Base-by-base conservation (phyloP, 345 rosid species). In the Hibiscus tridactylites region DNA sequence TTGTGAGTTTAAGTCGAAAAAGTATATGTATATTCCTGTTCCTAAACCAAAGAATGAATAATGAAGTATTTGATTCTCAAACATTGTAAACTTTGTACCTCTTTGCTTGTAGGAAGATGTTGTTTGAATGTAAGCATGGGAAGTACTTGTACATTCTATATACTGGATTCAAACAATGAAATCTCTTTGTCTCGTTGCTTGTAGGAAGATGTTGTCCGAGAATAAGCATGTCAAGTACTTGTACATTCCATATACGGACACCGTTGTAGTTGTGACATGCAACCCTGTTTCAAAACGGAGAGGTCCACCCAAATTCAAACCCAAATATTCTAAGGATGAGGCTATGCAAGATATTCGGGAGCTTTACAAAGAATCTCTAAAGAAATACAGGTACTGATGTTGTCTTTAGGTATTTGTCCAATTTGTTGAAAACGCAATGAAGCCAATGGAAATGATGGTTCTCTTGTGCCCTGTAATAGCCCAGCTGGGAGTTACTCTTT, bases 181-280 rank as follows among this genome's bases (percentile, higher is more conserved):
- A 47, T 44, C 16, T 7, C 53, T 17, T 39, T 33, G 33, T 6
- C 75, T 62, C 70, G 16, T 65, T 69, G 71, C 76, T 77, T 82
- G 65, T 86, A 95, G 99, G 83, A 95, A 92, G 77, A 76, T 88
- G 76, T 81, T 95, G 37, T 80, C 91, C 17, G 89, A 91, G 77
- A 95, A 92, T 81, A 95, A 90, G 87, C 99, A 95, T 79, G 86
- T 95, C 73, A 95, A 95, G 84, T 95, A 95, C 86, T 81, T 91
- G 52, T 80, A 92, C 68, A 82, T 92, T 77, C 99, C 97, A 39
- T 91, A 89, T 79, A 88, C 94, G 0, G 98, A 89, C 73, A 81
- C 88, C 1, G 94, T 90, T 50, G 97, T 95, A 73, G 90, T 92
- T 80, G 98, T 95, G 76, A 91, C 86, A 13, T 92, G 97, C 87